phyloP scores from a whole-genome alignment of 306 rosid genomes.

The Trifolium repens region DNA sequence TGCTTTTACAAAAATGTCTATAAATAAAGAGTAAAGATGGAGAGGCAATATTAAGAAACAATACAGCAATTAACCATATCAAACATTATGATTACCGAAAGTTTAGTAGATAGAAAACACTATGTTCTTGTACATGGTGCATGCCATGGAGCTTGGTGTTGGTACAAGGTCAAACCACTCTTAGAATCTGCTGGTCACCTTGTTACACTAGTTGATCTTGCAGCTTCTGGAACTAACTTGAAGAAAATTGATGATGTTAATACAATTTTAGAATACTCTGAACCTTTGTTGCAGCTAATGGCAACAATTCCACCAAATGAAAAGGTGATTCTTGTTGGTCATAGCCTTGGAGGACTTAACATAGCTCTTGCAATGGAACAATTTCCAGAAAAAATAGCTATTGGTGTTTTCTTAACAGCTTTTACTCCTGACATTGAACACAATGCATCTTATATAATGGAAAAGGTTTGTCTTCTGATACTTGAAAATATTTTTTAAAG shows the following conservation, averaged over 20 bases:
- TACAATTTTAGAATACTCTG: constrained; percentile 48
- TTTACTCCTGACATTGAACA: constrained; percentile 60
- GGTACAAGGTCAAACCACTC: constrained; percentile 73
- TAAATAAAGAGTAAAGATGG: too few relatives aligned
- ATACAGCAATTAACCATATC: too few relatives aligned
- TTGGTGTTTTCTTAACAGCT: constrained; percentile 70
- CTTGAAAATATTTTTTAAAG: background rate
- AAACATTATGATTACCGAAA: constrained; percentile 8
- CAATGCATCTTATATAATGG: constrained; percentile 54
- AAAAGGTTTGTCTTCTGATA: constrained; percentile 49
- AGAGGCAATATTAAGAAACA: too few relatives aligned
- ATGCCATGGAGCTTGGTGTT: constrained; percentile 81
- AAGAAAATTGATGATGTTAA: constrained; percentile 53
- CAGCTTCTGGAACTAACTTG: constrained; percentile 61
- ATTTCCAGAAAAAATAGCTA: constrained; percentile 55
- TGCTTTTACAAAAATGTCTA: too few relatives aligned
- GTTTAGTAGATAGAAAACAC: constrained; percentile 28
- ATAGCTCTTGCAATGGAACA: constrained; percentile 72
- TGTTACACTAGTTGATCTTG: constrained; percentile 59
- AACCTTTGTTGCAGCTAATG: constrained; percentile 61
- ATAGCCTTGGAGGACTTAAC: constrained; percentile 73
- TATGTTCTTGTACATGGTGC: constrained; percentile 77
- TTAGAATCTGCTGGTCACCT: constrained; percentile 63
- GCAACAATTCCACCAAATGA: constrained; percentile 48
- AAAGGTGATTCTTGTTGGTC: constrained; percentile 73